These are phyloP conservation scores for Halophytophthora polymorphica DNA, from an alignment of 352 stramenopile species.

Conservation along the genomic window DNA sequence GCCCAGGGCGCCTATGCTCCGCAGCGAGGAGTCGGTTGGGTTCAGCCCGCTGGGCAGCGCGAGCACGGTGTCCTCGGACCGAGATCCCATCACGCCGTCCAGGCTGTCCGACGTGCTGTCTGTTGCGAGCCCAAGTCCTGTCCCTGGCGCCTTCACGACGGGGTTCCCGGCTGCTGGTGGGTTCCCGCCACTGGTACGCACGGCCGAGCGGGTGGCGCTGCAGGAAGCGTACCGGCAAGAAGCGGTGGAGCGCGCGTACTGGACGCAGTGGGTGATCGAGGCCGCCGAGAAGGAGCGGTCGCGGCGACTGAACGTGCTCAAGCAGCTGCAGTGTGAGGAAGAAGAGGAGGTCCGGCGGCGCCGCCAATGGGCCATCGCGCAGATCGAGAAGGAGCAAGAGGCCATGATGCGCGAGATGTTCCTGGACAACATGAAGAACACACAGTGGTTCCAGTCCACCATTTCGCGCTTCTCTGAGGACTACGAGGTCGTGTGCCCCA, in stretches of 20 bases:
- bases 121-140: not conserved
- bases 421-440: constrained; percentile 88
- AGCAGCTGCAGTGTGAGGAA: constrained; percentile 72
- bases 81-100: not conserved
- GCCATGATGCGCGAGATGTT: constrained; percentile 82
- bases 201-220: constrained; percentile 8
- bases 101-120: not conserved
- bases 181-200: constrained; percentile 1
- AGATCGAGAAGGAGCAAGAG: constrained; percentile 81
- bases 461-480: constrained; percentile 76
- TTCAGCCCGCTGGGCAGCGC: not conserved
- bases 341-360: constrained; percentile 65
- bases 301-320: constrained; percentile 57
- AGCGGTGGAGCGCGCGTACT: constrained; percentile 59
- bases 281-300: constrained; percentile 75
- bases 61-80: not conserved
- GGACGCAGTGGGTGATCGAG: constrained; percentile 80
- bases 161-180: not conserved
- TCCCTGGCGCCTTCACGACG: not conserved
- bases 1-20: constrained; percentile 1
- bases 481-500: constrained; percentile 84
- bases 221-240: constrained; percentile 23
- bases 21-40: not conserved
- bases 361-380: constrained; percentile 68
- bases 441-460: constrained; percentile 84